Evolutionary conservation across 352 stramenopile genomes (phyloP).

Genomic region (Pythium oligandrum): DNA sequence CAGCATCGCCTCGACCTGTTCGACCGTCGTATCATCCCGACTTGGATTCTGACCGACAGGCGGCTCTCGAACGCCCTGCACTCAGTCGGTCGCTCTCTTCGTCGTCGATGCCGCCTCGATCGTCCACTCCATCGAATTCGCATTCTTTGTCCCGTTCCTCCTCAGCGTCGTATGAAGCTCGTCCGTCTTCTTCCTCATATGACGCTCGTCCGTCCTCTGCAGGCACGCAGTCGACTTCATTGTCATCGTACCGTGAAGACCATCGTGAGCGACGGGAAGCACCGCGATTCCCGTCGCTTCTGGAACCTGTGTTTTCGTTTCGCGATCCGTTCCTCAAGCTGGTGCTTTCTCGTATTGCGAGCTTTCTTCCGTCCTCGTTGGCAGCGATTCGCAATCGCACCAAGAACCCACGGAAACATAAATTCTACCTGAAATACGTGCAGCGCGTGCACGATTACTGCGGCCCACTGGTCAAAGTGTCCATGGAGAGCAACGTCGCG

Average conservation of each 20-base stretch:
- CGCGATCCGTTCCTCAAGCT: conserved; percentile 40
- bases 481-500: conserved; percentile 30
- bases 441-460: conserved; percentile 42
- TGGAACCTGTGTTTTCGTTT: conserved; percentile 40
- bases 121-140: not conserved
- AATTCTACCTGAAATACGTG: conserved; percentile 64
- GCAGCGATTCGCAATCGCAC: conserved; percentile 54
- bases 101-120: not conserved
- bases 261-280: not conserved
- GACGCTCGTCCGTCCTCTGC: not conserved
- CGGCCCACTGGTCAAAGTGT: conserved; percentile 33
- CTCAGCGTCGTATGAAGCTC: not conserved
- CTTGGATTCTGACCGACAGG: too few species aligned
- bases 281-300: conserved; percentile 16
- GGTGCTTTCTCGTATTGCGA: conserved; percentile 50
- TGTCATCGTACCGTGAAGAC: not conserved
- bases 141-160: not conserved
- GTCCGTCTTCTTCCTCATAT: not conserved
- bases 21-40: too few species aligned
- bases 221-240: too few species aligned
- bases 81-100: not conserved
- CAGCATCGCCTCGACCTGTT: not conserved
- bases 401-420: conserved; percentile 67
- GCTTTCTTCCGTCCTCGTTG: conserved; percentile 43
- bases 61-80: too few species aligned